Conservation (phyloP, 2,329 filamentous ascomycete species). For the Nigrograna mackinnonii region DNA sequence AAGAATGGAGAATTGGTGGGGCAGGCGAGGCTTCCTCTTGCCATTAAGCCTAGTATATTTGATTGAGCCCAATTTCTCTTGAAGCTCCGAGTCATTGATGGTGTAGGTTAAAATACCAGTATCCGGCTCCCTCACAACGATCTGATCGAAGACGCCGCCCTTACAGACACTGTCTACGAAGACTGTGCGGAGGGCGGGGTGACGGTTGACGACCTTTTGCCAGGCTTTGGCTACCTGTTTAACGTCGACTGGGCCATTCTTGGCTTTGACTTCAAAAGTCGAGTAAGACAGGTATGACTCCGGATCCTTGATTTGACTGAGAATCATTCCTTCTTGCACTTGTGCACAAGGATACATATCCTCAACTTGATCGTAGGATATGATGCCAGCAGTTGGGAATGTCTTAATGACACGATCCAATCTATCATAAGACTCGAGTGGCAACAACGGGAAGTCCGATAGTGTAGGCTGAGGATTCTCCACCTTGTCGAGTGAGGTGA, state of each 20-base stretch:
- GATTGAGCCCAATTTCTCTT: slow-evolving; percentile 23
- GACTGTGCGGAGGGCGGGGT: slow-evolving; percentile 35
- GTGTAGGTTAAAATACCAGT: slow-evolving; percentile 22
- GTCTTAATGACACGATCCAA: slow-evolving; percentile 31
- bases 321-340: slow-evolving; percentile 37
- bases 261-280: slow-evolving; percentile 29
- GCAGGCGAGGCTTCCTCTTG: slow-evolving; percentile 31
- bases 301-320: slow-evolving; percentile 35
- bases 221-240: slow-evolving; percentile 26
- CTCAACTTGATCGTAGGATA: slow-evolving; percentile 26
- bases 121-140: slow-evolving; percentile 30
- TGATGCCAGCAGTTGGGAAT: slow-evolving; percentile 22
- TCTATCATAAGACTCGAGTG: slow-evolving; percentile 33
- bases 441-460: slow-evolving; percentile 34
- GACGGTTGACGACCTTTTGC: slow-evolving; percentile 34
- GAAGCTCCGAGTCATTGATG: slow-evolving; percentile 27
- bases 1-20: slow-evolving; percentile 34
- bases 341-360: slow-evolving; percentile 37
- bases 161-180: slow-evolving; percentile 39
- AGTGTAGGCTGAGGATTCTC: slow-evolving; percentile 31
- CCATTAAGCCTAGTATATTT: slow-evolving; percentile 29
- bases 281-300: slow-evolving; percentile 34
- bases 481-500: slow-evolving; percentile 22
- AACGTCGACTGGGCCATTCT: slow-evolving; percentile 22
- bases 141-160: slow-evolving; percentile 39